Base-by-base conservation (phyloP, 495 filamentous ascomycete species). In the Penicillium robsamsonii region DNA sequence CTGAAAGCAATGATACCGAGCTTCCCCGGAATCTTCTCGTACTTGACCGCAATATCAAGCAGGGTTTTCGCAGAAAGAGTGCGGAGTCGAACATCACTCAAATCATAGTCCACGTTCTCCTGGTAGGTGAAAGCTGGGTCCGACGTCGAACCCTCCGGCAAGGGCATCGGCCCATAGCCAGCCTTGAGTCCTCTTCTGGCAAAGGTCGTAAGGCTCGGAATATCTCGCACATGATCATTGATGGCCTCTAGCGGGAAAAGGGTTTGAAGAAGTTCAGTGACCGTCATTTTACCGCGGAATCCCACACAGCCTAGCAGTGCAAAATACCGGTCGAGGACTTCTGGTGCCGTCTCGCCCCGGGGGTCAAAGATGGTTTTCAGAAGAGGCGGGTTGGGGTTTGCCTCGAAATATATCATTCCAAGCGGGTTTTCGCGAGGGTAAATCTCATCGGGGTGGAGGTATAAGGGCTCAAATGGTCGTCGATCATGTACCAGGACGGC, bases 401-500 rank as follows among this genome's bases (percentile, higher is more conserved):
- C 51, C 57, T 79, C 74, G 31, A 75, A 75, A 33, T 76, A 79
- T 4, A 79, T 17, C 2, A 75, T 2, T 4, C 55, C 53, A 15
- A 62, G 59, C 6, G 65, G 47, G 31, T n/a, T 29, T 12, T 53
- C 56, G 9, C 62, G 63, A 0, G 84, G 86, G 59, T 72, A 86
- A 53, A 87, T 78, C 55, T 92, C 88, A 5, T 80, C 66, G 0
- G 64, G 29, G 11, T 76, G 46, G 22, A 81, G 75, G 8, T 64
- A 55, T 42, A 89, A 63, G 4, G 83, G 80, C 20, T 88, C 82
- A 43, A 78, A 83, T 8, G 69, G 71, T 25, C 88, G 84, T 5
- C 79, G 81, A 63, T 91, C 87, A 83, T 83, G 90, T 47, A 71
- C 54, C 2, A 91, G 70, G 5, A 79, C 37, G 0, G 79, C 78